These are phyloP conservation scores for Heterococcus sp. DNA, from an alignment of 108 stramenopile species.

Conservation along the genomic window DNA sequence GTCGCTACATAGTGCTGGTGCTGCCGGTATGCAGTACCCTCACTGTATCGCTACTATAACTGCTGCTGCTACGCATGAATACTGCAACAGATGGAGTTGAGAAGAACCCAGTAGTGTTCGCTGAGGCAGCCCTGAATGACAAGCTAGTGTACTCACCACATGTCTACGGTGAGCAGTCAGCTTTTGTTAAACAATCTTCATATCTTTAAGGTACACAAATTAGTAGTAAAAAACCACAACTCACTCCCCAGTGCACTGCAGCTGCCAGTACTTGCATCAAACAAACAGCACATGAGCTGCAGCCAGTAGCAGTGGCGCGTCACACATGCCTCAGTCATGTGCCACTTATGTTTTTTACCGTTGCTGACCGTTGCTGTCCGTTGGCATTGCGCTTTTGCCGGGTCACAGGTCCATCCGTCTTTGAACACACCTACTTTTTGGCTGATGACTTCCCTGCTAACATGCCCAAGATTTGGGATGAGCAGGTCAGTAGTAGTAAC, in stretches of 20 bases:
- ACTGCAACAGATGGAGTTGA: neutral
- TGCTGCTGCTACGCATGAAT: no score
- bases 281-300: no score
- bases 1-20: no score
- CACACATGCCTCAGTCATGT: no score
- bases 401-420: neutral
- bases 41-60: no score
- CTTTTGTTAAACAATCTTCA: neutral
- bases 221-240: neutral
- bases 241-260: neutral
- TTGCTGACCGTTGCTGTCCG: neutral
- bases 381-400: neutral
- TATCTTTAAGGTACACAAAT: neutral
- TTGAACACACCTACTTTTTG: neutral
- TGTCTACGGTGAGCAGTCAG: neutral
- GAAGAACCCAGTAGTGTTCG: neutral
- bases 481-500: no score
- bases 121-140: neutral
- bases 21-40: no score
- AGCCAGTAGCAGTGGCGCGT: no score
- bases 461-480: slow-evolving; percentile 1
- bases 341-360: neutral
- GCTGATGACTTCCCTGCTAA: slow-evolving; percentile 1
- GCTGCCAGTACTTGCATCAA: no score
- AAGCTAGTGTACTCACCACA: neutral